Percentiles rank a stretch among this genome's conserved stretches.
phyloP scores from a whole-genome alignment of 1,139 yeast species.

The Yamadazyma membranifaciens region DNA sequence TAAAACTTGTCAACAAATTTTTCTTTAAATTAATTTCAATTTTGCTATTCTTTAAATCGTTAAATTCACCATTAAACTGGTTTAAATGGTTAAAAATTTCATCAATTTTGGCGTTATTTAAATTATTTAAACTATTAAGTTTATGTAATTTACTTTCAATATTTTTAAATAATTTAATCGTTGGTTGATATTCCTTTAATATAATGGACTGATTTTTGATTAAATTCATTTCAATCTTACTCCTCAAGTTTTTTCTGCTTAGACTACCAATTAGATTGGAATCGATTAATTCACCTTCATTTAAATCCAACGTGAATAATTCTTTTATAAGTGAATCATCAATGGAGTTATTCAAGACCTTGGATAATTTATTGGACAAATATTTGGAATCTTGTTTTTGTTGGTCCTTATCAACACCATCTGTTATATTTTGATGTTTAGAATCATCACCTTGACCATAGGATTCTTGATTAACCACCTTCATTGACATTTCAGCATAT shows the following conservation, averaged over 20 bases:
- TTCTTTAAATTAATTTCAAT: constrained; percentile 50
- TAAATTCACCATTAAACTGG: constrained; percentile 34
- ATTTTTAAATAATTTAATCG: constrained; percentile 45
- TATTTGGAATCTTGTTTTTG: constrained; percentile 9
- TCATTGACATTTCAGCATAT: constrained; percentile 36
- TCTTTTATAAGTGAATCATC: constrained; percentile 50
- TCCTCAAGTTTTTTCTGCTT: constrained; percentile 58
- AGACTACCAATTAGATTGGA: constrained; percentile 59
- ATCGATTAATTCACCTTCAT: constrained; percentile 39
- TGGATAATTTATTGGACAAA: constrained; percentile 47
- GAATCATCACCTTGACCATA: constrained; percentile 1
- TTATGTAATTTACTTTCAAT: constrained; percentile 40
- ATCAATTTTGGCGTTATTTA: constrained; percentile 38
- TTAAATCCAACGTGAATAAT: constrained; percentile 38
- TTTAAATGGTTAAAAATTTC: constrained; percentile 19
- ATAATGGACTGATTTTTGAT: constrained; percentile 58
- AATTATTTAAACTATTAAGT: constrained; percentile 32
- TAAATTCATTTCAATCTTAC: constrained; percentile 70
- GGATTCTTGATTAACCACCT: constrained; percentile 16
- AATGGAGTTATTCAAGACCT: constrained; percentile 48
- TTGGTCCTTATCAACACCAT: not conserved
- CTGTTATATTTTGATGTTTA: too few species aligned
- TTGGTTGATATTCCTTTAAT: constrained; percentile 61
- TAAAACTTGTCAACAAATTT: constrained; percentile 55
- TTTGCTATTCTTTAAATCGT: constrained; percentile 40